Percentiles rank a stretch among this genome's conserved stretches.
phyloP scores from a whole-genome alignment of 1,284 basidiomycete genomes.

The Mycena sp. region DNA sequence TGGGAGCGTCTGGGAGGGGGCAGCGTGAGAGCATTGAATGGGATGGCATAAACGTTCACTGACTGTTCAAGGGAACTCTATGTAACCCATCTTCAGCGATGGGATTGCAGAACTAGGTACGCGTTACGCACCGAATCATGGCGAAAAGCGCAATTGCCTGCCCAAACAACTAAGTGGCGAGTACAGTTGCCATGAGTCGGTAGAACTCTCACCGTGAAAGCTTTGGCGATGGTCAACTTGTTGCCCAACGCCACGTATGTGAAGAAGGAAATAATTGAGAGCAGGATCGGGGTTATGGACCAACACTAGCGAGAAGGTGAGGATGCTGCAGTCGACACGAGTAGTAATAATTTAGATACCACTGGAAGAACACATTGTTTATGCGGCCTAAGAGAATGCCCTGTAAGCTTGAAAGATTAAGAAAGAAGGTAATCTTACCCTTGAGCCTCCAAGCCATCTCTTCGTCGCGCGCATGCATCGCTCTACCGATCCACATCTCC shows the following conservation, averaged over 20 bases:
- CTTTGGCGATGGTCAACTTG: slow-evolving; percentile 21
- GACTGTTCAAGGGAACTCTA: slow-evolving; percentile 14
- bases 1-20: slow-evolving; percentile 5
- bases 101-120: neutral
- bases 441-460: slow-evolving; percentile 47
- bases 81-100: neutral
- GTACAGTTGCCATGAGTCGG: neutral
- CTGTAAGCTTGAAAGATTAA: neutral
- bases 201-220: slow-evolving; percentile 23
- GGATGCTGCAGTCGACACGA: neutral
- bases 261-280: slow-evolving; percentile 25
- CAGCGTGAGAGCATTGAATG: no score
- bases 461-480: slow-evolving; percentile 62
- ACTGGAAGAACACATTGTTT: slow-evolving; percentile 70
- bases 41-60: neutral
- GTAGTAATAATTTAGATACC: neutral
- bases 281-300: slow-evolving; percentile 61
- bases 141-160: slow-evolving; percentile 64
- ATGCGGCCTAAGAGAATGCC: slow-evolving; percentile 46
- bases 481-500: slow-evolving; percentile 72
- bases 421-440: neutral
- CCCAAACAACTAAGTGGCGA: neutral
- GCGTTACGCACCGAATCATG: slow-evolving; percentile 56
- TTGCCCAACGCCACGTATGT: slow-evolving; percentile 25
- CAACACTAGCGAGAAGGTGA: slow-evolving; percentile 49